Percentiles rank a stretch among this genome's conserved stretches.
Evolutionary conservation across 441 rosid species (phyloP).

Genomic region (Erysimum cheiri): DNA sequence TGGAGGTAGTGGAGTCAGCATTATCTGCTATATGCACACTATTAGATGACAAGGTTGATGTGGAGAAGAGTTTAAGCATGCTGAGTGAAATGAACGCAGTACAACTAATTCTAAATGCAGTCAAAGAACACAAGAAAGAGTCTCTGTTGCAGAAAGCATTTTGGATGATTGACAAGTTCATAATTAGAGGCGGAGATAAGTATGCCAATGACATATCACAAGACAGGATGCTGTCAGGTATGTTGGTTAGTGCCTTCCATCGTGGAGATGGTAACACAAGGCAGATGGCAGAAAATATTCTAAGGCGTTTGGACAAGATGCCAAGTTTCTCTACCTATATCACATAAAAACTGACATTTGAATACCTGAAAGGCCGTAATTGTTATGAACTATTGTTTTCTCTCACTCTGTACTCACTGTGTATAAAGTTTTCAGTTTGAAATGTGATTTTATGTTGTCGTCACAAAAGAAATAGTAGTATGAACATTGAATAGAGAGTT

Average conservation of each 20-base stretch:
- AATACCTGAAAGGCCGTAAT: slow-evolving; percentile 6
- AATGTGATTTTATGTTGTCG: slow-evolving; percentile 21
- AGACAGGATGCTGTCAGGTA: slow-evolving; percentile 73
- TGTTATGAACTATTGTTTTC: slow-evolving; percentile 32
- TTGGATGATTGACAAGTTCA: slow-evolving; percentile 88
- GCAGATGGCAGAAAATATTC: slow-evolving; percentile 85
- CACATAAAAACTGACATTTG: slow-evolving; percentile 31
- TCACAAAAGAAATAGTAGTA: background rate
- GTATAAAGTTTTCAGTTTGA: slow-evolving; percentile 38
- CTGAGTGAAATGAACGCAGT: slow-evolving; percentile 64
- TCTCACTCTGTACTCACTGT: slow-evolving; percentile 27
- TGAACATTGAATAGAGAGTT: background rate
- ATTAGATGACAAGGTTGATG: slow-evolving; percentile 81
- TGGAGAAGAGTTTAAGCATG: slow-evolving; percentile 65
- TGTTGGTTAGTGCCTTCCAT: slow-evolving; percentile 77
- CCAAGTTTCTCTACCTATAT: slow-evolving; percentile 55
- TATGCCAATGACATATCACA: slow-evolving; percentile 67
- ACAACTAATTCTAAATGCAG: slow-evolving; percentile 63
- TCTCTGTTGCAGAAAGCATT: slow-evolving; percentile 78
- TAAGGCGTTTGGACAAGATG: slow-evolving; percentile 79
- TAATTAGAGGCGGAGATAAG: slow-evolving; percentile 65
- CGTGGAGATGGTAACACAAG: slow-evolving; percentile 76
- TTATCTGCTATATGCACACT: slow-evolving; percentile 80
- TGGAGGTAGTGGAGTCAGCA: slow-evolving; percentile 82
- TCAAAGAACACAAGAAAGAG: slow-evolving; percentile 74